These are phyloP conservation scores for Hammondia hammondi DNA, from an alignment of 169 alveolate species.

Conservation along the genomic window DNA sequence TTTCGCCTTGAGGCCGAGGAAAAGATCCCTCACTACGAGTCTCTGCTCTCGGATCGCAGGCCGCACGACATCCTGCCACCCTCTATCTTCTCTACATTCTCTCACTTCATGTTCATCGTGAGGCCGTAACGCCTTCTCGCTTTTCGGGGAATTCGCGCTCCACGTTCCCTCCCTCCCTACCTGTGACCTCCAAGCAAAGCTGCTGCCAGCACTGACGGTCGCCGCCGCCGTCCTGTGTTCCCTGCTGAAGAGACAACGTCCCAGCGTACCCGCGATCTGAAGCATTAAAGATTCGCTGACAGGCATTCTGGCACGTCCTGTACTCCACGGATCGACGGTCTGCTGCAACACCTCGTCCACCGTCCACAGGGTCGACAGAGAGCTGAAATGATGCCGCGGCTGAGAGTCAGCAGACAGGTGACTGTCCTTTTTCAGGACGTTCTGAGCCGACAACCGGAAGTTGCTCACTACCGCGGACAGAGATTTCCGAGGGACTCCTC, in stretches of 20 bases:
- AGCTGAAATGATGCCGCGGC: too few species aligned
- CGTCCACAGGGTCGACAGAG: background rate
- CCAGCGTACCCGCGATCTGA: background rate
- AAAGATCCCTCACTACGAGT: background rate
- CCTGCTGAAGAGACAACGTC: background rate
- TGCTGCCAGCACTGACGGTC: background rate
- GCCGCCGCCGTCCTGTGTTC: background rate
- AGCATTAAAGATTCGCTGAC: constrained; percentile 30
- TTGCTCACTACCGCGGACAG: too few species aligned
- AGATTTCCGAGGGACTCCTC: background rate
- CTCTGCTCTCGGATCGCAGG: background rate
- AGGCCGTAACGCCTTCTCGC: background rate
- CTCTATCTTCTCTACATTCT: background rate
- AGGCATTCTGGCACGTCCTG: background rate
- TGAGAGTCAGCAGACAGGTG: too few species aligned
- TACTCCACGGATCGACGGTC: constrained; percentile 26
- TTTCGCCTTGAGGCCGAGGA: background rate
- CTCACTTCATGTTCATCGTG: background rate
- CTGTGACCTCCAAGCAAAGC: background rate
- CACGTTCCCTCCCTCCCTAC: background rate
- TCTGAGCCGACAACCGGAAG: too few species aligned
- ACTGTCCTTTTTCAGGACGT: too few species aligned
- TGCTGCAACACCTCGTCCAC: background rate
- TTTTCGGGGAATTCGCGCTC: too few species aligned
- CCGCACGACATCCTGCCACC: background rate